These are phyloP conservation scores for Berberis vulgaris DNA, from an alignment of 164 flowering plant genomes.

Conservation along the genomic window DNA sequence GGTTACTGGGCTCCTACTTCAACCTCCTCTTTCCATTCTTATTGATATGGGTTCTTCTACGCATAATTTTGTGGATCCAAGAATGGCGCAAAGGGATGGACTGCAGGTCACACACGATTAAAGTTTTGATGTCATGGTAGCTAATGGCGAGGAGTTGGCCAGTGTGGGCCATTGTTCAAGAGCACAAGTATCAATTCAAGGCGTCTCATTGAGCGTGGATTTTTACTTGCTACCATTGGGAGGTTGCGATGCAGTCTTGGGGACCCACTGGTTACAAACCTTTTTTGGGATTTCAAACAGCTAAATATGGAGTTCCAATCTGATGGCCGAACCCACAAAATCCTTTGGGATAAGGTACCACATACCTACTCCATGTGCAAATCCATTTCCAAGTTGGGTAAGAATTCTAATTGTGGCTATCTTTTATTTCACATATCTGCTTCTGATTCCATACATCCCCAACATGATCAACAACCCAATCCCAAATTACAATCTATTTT, in stretches of 20 bases:
- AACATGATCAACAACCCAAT: not conserved
- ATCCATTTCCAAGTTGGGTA: not conserved
- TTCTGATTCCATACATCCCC: not conserved
- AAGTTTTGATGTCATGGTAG: not conserved
- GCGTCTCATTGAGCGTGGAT: not conserved
- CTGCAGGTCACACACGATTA: not conserved
- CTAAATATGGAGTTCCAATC: not conserved
- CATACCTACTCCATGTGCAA: not conserved
- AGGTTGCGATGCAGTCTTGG: slow-evolving; percentile 3
- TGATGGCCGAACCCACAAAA: not conserved
- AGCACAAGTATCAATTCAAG: not conserved
- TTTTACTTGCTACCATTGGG: not conserved
- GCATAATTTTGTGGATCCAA: not conserved
- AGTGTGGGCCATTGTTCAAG: not conserved
- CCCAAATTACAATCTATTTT: not conserved
- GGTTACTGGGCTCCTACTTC: not conserved
- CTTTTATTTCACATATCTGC: not conserved
- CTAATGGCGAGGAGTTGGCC: not conserved
- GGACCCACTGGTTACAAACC: not conserved
- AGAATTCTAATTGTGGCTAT: not conserved
- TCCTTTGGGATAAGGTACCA: not conserved
- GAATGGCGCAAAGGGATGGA: not conserved
- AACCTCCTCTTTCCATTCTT: not conserved
- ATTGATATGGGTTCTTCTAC: not conserved
- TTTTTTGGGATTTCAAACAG: not conserved